These are phyloP conservation scores for Xylariales sp. DNA, from an alignment of 2,329 filamentous ascomycete species.

Conservation along the genomic window DNA sequence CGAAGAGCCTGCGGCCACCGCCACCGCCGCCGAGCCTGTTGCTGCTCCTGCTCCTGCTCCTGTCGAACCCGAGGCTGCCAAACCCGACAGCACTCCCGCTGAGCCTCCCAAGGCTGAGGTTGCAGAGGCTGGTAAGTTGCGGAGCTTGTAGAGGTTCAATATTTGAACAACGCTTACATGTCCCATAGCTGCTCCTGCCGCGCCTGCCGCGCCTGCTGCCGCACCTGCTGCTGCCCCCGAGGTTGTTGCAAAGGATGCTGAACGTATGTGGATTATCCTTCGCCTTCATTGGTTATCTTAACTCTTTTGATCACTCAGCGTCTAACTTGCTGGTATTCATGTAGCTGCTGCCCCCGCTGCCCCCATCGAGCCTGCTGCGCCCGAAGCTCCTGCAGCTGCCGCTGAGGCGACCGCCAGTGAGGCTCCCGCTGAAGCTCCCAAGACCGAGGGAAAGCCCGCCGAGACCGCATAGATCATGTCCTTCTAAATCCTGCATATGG, in stretches of 20 bases:
- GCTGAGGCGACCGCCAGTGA: not conserved
- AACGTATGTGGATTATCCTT: constrained; percentile 1
- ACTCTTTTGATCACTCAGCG: not conserved
- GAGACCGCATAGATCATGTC: no score
- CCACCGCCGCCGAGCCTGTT: constrained; percentile 13
- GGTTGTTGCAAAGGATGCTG: not conserved
- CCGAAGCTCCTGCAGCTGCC: not conserved
- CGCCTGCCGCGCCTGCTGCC: not conserved
- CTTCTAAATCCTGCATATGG: no score
- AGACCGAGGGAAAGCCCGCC: constrained; percentile 6
- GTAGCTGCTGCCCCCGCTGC: not conserved
- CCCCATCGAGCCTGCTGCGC: not conserved
- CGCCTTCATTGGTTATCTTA: not conserved
- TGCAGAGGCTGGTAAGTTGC: constrained; percentile 10
- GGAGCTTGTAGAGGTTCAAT: not conserved
- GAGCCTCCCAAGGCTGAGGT: constrained; percentile 15
- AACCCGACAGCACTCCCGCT: constrained; percentile 7
- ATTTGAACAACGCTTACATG: not conserved
- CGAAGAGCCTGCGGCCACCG: constrained; percentile 9
- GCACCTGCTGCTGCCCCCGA: constrained; percentile 4
- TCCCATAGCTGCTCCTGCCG: not conserved
- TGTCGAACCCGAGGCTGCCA: constrained; percentile 10
- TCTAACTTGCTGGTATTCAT: not conserved
- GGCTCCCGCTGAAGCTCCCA: constrained; percentile 2
- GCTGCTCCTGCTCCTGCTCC: constrained; percentile 13